Percentiles rank a stretch among this genome's conserved stretches.
These are phyloP conservation scores for Trypanosoma rangeli DNA, from an alignment of 208 protist genomes.

Conservation along the genomic window DNA sequence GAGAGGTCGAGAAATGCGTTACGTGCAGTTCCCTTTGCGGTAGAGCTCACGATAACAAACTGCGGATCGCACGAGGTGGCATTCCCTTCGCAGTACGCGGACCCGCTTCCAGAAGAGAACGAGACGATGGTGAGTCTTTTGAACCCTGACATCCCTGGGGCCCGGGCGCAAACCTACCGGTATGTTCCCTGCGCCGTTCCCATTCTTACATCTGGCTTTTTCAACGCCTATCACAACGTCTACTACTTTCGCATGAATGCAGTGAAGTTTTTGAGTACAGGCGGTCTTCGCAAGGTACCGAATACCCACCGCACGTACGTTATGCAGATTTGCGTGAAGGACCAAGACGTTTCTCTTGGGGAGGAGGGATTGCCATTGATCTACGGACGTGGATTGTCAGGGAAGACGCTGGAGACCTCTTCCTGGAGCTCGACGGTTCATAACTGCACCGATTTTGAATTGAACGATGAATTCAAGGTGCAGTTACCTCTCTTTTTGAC, in stretches of 20 bases:
- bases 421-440: slow-evolving; percentile 71
- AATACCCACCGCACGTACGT: slow-evolving; percentile 76
- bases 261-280: slow-evolving; percentile 56
- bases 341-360: slow-evolving; percentile 57
- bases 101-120: slow-evolving; percentile 72
- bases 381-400: slow-evolving; percentile 74
- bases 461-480: slow-evolving; percentile 90
- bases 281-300: slow-evolving; percentile 58
- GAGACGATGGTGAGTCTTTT: slow-evolving; percentile 77
- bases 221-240: slow-evolving; percentile 87
- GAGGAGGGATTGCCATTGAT: slow-evolving; percentile 76
- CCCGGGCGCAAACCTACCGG: slow-evolving; percentile 45
- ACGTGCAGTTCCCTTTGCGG: slow-evolving; percentile 54
- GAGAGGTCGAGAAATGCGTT: slow-evolving; percentile 42
- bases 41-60: slow-evolving; percentile 60
- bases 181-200: slow-evolving; percentile 83
- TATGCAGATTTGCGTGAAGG: slow-evolving; percentile 81
- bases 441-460: slow-evolving; percentile 42
- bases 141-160: slow-evolving; percentile 67
- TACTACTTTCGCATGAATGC: slow-evolving; percentile 77
- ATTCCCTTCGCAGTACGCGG: slow-evolving; percentile 46
- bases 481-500: slow-evolving; percentile 83
- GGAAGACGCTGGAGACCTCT: slow-evolving; percentile 61
- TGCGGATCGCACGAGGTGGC: slow-evolving; percentile 66
- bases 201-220: slow-evolving; percentile 83